A percentile compares a stretch with the other conserved stretches of the same genome.
These are phyloP conservation scores for Ceriops decandra DNA, from an alignment of 345 rosid genomes.

Conservation along the genomic window DNA sequence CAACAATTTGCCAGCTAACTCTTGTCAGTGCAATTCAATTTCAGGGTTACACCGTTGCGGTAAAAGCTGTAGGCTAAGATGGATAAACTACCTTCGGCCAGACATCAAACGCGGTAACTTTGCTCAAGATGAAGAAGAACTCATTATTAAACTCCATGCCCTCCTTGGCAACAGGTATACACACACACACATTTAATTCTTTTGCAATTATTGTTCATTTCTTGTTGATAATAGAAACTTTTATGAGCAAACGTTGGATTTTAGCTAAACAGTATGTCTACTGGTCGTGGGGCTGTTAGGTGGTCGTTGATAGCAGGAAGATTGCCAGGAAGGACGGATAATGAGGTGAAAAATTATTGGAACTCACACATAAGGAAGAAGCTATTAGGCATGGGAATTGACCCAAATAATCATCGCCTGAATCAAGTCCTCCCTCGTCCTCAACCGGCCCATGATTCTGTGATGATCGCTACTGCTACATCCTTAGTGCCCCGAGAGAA, in stretches of 20 bases:
- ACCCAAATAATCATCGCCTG: conserved; percentile 72
- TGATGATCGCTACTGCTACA: not conserved
- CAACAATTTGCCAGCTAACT: too few relatives aligned
- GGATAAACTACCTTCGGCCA: conserved; percentile 61
- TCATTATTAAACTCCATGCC: conserved; percentile 51
- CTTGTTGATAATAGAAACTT: not conserved
- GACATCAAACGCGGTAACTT: conserved; percentile 51
- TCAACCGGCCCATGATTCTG: not conserved
- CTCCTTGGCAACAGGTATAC: conserved; percentile 55
- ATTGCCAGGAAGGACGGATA: conserved; percentile 30
- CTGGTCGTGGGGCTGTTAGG: conserved; percentile 15
- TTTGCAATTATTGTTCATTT: not conserved
- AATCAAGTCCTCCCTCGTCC: conserved; percentile 28
- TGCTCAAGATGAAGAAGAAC: conserved; percentile 52
- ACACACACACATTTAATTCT: not conserved
- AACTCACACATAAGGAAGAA: conserved; percentile 52
- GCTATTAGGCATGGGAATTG: conserved; percentile 66
- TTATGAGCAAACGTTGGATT: not conserved
- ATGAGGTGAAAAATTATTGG: conserved; percentile 35
- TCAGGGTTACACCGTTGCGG: conserved; percentile 62
- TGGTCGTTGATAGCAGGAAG: conserved; percentile 36
- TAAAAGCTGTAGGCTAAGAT: conserved; percentile 59
- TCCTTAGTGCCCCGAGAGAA: not conserved
- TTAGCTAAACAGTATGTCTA: not conserved
- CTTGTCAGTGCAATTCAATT: not conserved